Conservation (phyloP, 306 rosid genomes). For the Myrica gale region DNA sequence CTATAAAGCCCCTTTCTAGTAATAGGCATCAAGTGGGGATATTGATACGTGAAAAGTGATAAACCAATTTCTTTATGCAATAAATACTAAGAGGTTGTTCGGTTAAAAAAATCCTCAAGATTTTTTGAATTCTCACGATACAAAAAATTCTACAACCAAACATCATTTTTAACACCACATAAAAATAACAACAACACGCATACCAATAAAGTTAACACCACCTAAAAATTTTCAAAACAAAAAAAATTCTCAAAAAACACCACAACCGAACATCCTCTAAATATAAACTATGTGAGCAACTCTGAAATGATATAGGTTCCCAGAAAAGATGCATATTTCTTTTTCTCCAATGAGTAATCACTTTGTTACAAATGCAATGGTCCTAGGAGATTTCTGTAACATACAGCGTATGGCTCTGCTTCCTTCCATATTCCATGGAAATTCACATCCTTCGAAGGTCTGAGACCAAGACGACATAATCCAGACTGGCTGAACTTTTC, state of each 20-base stretch:
- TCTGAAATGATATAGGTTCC: not conserved
- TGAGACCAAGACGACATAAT: constrained; percentile 60
- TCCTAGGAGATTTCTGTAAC: constrained; percentile 32
- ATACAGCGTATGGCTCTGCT: constrained; percentile 60
- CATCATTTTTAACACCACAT: no score
- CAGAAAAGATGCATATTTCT: not conserved
- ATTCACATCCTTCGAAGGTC: constrained; percentile 44
- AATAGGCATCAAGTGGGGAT: not conserved
- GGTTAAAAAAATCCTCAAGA: no score
- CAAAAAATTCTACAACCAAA: no score
- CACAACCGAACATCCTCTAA: no score
- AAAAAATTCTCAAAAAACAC: no score
- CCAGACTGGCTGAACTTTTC: constrained; percentile 67
- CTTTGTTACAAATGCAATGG: not conserved
- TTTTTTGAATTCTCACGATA: no score
- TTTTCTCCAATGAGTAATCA: not conserved
- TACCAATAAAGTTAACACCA: no score
- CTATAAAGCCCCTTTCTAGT: not conserved
- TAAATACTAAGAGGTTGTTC: no score
- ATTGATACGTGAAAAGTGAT: not conserved
- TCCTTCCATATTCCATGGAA: constrained; percentile 64
- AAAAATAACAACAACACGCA: no score
- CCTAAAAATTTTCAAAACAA: no score
- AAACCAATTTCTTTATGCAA: not conserved
- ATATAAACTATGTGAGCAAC: not conserved